Evolutionary conservation across 768 basidiomycete species (phyloP).

Genomic region (Phaffia australis): DNA sequence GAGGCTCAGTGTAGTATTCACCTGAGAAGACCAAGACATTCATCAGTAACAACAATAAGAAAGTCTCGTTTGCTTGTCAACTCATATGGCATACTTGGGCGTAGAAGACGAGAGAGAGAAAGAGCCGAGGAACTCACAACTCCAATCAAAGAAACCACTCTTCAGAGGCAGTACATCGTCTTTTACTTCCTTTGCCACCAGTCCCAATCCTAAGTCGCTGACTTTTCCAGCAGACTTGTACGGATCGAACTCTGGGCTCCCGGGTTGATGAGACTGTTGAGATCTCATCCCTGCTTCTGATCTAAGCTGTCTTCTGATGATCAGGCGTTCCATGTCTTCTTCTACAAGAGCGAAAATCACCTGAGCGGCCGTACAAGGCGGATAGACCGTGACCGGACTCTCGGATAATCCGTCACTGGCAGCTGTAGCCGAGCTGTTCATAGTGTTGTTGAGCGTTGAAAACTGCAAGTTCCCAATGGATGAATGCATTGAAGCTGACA

Average conservation of each 20-base stretch:
- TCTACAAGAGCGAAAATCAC: conserved; percentile 83
- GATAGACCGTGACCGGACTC: not conserved
- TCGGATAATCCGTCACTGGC: not conserved
- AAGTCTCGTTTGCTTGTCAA: too few species aligned
- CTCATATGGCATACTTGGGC: too few species aligned
- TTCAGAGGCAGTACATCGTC: conserved; percentile 79
- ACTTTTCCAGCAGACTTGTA: conserved; percentile 4
- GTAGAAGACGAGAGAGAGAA: too few species aligned
- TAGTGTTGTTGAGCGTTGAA: not conserved
- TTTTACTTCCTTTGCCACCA: conserved; percentile 48
- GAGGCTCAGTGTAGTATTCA: conserved; percentile 96
- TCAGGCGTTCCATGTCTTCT: conserved; percentile 84
- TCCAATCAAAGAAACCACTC: conserved; percentile 91
- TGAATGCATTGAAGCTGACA: conserved; percentile 14
- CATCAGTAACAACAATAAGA: too few species aligned
- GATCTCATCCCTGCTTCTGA: conserved; percentile 34
- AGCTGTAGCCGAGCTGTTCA: not conserved
- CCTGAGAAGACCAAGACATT: conserved; percentile 33
- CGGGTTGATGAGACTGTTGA: conserved; percentile 20
- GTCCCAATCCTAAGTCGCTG: conserved; percentile 39
- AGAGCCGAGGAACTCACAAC: conserved; percentile 36
- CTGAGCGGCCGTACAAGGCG: conserved; percentile 53
- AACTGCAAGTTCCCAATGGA: conserved; percentile 8
- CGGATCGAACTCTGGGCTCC: not conserved
- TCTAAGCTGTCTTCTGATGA: conserved; percentile 50